A percentile compares a stretch with the other conserved stretches of the same genome.
phyloP scores from a whole-genome alignment of 306 rosid genomes.

The Cucurbita pepo region DNA sequence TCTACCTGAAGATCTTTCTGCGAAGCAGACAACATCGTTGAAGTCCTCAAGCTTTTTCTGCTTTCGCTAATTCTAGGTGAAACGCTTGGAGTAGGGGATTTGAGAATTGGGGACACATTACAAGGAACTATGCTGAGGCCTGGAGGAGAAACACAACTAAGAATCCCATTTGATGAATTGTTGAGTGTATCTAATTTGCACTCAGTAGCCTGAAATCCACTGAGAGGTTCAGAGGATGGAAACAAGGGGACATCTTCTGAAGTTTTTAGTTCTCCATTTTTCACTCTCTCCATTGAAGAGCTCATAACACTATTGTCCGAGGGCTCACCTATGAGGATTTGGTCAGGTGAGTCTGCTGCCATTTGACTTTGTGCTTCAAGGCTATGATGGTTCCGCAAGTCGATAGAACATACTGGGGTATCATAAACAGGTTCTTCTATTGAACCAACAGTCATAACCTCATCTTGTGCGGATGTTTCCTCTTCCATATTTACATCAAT shows the following conservation, averaged over 20 bases:
- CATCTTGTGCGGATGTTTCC: slow-evolving; percentile 25
- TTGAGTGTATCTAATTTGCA: slow-evolving; percentile 17
- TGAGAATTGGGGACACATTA: slow-evolving; percentile 40
- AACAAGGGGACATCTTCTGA: slow-evolving; percentile 9
- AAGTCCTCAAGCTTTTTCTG: slow-evolving; percentile 81
- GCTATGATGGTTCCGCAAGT: slow-evolving; percentile 6
- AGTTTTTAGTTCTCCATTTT: slow-evolving; percentile 23
- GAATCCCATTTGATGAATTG: slow-evolving; percentile 24
- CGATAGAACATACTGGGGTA: slow-evolving; percentile 6
- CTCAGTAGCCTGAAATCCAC: slow-evolving; percentile 21
- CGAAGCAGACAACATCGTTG: slow-evolving; percentile 61
- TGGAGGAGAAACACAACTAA: slow-evolving; percentile 39
- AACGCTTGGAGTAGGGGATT: slow-evolving; percentile 76
- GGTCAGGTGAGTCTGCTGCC: slow-evolving; percentile 14
- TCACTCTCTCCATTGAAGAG: slow-evolving; percentile 20
- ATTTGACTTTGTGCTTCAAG: slow-evolving; percentile 16
- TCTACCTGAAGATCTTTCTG: slow-evolving; percentile 35
- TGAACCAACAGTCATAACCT: slow-evolving; percentile 18
- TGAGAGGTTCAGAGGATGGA: slow-evolving; percentile 22
- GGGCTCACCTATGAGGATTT: slow-evolving; percentile 14
- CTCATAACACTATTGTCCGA: slow-evolving; percentile 12
- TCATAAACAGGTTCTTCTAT: slow-evolving; percentile 8
- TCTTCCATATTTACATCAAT: slow-evolving; percentile 42
- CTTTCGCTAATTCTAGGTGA: slow-evolving; percentile 73
- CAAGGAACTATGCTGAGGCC: slow-evolving; percentile 34